These are phyloP conservation scores for Amanita pseudoporphyria DNA, from an alignment of 768 basidiomycete genomes.

Conservation along the genomic window DNA sequence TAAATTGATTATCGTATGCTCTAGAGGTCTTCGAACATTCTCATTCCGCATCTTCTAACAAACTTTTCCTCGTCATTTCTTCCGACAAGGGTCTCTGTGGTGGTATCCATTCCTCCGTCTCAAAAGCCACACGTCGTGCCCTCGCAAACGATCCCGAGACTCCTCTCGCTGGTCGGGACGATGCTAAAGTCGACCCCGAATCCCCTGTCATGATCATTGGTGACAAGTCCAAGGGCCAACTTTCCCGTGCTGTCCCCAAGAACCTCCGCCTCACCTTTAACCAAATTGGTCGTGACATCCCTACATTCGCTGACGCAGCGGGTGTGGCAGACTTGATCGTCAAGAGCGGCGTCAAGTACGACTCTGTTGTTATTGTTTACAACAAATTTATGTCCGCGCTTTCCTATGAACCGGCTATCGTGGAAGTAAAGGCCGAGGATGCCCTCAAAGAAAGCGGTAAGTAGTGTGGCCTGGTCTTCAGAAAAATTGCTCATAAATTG, in stretches of 20 bases:
- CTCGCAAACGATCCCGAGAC: conserved; percentile 44
- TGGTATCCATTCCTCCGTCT: conserved; percentile 97
- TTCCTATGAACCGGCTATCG: conserved; percentile 72
- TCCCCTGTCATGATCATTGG: conserved; percentile 83
- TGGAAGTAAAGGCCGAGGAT: conserved; percentile 76
- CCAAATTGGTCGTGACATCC: conserved; percentile 96
- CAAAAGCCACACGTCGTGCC: conserved; percentile 77
- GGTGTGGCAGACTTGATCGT: conserved; percentile 89
- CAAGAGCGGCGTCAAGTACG: conserved; percentile 78
- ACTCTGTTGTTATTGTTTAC: conserved; percentile 72
- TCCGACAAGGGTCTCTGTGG: conserved; percentile 99
- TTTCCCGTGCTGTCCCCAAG: conserved; percentile 51
- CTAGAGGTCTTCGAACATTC: conserved; percentile 85
- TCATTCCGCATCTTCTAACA: conserved; percentile 57
- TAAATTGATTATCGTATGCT: conserved; percentile 1
- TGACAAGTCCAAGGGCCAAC: conserved; percentile 95
- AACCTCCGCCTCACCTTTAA: conserved; percentile 87
- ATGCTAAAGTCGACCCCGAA: conserved; percentile 38
- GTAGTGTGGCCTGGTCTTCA: conserved; percentile 19
- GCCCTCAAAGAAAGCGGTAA: conserved; percentile 72
- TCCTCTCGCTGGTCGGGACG: conserved; percentile 34
- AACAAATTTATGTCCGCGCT: conserved; percentile 86
- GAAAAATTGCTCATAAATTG: not conserved
- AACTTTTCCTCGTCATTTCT: conserved; percentile 90
- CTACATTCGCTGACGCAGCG: conserved; percentile 93